Conservation (phyloP, 495 filamentous ascomycete genomes). For the Tetracladium setigerum region DNA sequence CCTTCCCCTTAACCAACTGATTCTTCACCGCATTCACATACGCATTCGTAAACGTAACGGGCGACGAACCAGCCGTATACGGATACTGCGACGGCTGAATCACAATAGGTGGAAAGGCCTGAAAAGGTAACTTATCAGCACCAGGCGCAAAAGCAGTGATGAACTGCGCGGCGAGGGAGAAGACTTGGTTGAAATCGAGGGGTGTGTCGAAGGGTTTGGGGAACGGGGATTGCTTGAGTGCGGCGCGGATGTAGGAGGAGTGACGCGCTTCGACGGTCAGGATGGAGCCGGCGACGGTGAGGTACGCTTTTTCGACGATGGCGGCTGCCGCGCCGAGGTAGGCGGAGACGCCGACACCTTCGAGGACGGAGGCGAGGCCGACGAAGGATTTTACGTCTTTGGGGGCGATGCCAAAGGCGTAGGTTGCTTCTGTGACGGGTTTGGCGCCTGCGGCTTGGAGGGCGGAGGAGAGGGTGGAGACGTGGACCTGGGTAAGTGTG, state of each 20-base stretch:
- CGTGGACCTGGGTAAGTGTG: conserved; percentile 28
- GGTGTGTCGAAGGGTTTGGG: conserved; percentile 37
- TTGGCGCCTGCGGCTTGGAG: conserved; percentile 20
- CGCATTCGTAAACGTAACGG: conserved; percentile 22
- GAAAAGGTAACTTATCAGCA: conserved; percentile 32
- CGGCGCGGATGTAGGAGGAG: conserved; percentile 33
- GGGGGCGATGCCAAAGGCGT: conserved; percentile 31
- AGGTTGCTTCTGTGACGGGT: conserved; percentile 29
- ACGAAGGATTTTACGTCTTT: conserved; percentile 35
- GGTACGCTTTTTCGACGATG: conserved; percentile 32
- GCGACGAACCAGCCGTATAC: conserved; percentile 16
- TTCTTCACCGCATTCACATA: conserved; percentile 13
- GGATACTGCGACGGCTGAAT: conserved; percentile 12
- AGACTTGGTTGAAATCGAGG: conserved; percentile 36
- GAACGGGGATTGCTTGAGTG: conserved; percentile 27
- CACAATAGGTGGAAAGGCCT: conserved; percentile 29
- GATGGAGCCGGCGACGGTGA: conserved; percentile 39
- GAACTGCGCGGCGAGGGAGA: conserved; percentile 37
- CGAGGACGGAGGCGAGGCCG: conserved; percentile 33
- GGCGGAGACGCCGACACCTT: conserved; percentile 30
- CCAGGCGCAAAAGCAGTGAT: conserved; percentile 31
- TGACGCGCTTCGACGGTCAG: conserved; percentile 42
- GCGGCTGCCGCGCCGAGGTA: conserved; percentile 34
- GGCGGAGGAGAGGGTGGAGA: conserved; percentile 32
- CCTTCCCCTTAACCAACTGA: conserved; percentile 7